Evolutionary conservation across 305 asterid species (phyloP), one percentile per base, ranked within the genome.

Genomic region (Euphrasia arctica): DNA sequence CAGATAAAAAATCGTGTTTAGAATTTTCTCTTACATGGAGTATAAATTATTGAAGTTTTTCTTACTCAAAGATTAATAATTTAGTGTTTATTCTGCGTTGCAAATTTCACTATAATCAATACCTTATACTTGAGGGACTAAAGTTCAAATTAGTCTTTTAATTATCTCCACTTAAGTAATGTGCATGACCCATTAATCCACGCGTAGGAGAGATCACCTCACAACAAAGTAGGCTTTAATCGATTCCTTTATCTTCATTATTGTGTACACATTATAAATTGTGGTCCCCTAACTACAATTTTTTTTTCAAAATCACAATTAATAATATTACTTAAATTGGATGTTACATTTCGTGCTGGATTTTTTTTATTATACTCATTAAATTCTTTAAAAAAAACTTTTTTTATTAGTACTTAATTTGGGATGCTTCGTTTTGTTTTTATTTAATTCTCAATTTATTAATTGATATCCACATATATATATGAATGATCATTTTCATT

Each of bases 171-270:
- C 55, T 48, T 13, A 66, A n/a, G 54, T 61, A 58, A 13, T 60
- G 71, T 73, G 71, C 67, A 73, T 66, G 75, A 64, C 70, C 74
- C 77, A 74, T 70, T 70, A 51, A 69, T 60, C 73, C 72, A 71
- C 69, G 76, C 77, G 75, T 65, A 71, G 54, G 59, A 58, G 52
- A 70, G 56, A 67, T 67, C 64, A 61, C 58, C 47, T 56, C 52
- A 43, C 18, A 67, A 32, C 65, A 68, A 71, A 78, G 65, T 60
- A 32, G 65, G 61, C 54, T 60, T 70, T 63, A 70, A 63, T 61
- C 63, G 52, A 63, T 66, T 75, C 71, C 62, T 62, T 72, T 62
- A 54, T 64, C 55, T 51, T 65, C 22, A 68, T 63, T 77, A 66
- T 63, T 70, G 57, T 66, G 64, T 58, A 63, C 76, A 77, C 76